Evolutionary conservation across 345 rosid species (phyloP).

Genomic region (Geranium rotundifolium): DNA sequence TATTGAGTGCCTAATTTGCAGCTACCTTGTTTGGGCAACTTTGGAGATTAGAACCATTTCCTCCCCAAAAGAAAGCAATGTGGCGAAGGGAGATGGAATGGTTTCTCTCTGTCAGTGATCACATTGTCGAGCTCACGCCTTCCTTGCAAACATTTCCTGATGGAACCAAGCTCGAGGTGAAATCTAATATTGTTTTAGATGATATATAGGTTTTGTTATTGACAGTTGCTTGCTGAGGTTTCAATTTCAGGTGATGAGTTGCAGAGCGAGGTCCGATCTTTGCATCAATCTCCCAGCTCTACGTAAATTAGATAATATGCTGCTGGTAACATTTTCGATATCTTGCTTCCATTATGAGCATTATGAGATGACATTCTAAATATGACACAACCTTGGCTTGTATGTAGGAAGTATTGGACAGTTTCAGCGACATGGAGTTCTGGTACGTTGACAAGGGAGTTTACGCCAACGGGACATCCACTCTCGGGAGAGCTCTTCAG

Average conservation of each 20-base stretch:
- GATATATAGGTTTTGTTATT: too few relatives aligned
- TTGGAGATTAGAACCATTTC: slow-evolving; percentile 87
- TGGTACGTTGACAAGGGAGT: slow-evolving; percentile 97
- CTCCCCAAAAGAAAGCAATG: slow-evolving; percentile 78
- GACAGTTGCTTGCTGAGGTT: slow-evolving; percentile 6
- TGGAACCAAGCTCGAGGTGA: slow-evolving; percentile 91
- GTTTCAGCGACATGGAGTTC: slow-evolving; percentile 71
- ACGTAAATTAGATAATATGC: slow-evolving; percentile 89
- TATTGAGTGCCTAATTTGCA: slow-evolving; percentile 15
- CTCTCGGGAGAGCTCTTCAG: slow-evolving; percentile 59
- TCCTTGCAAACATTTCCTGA: slow-evolving; percentile 96
- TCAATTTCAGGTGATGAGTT: slow-evolving; percentile 99
- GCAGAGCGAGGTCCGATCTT: slow-evolving; percentile 86
- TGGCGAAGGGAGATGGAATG: slow-evolving; percentile 98
- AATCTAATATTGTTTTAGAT: not conserved
- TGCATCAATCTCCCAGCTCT: slow-evolving; percentile 87
- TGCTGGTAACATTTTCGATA: slow-evolving; percentile 47
- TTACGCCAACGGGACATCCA: slow-evolving; percentile 56
- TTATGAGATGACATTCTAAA: slow-evolving; percentile 11
- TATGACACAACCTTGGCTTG: too few relatives aligned
- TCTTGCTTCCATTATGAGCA: slow-evolving; percentile 2
- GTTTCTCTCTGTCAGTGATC: slow-evolving; percentile 86
- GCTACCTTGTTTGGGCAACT: slow-evolving; percentile 94
- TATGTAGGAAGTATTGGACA: slow-evolving; percentile 80
- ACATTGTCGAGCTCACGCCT: slow-evolving; percentile 89